Evolutionary conservation across 345 rosid species (phyloP), one percentile per base, ranked within the genome.

Genomic region (Mallotus nudiflorus): DNA sequence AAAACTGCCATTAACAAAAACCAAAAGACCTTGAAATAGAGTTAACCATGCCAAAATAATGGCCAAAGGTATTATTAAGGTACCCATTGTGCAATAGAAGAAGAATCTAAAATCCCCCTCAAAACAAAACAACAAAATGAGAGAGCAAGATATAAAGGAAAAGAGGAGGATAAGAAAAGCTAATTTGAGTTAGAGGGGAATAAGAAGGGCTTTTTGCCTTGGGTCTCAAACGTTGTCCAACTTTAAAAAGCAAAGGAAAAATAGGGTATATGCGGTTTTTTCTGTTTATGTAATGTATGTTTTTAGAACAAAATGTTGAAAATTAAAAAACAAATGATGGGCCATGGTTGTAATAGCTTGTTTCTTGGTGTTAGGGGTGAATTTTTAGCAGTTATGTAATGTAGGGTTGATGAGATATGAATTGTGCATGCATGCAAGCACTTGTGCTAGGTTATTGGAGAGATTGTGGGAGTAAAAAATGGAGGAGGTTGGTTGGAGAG

Each of bases 11-110:
- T 75, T 59, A 3, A 87, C 94, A 5, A 76, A 25, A 0, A 76
- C 59, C 33, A 84, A 35, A 70, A 76, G 63, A 10, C 83, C 78
- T 56, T 74, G 82, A 45, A 84, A 79, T 16, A 88, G 58, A 44
- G 73, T 74, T 28, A 84, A 68, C 82, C 86, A 80, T 50, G 81
- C 77, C 50, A 83, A 61, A 6, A 52, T 5, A 12, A 72, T 7
- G 69, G 81, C 78, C 58, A 52, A 74, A 58, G 72, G 53, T 76
- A 67, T 75, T 8, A 24, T 18, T 2, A 28, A 67, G 51, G 19
- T 56, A 61, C 63, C 79, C 84, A 82, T 79, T 6, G n/a, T n/a
- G n/a, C n/a, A 29, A 56, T 42, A 33, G 11, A 22, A 18, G 24
- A 22, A 31, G n/a, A 48, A 46, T 20, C 20, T 12, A 4, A 16